These are phyloP conservation scores for Thymus quinquecostatus DNA, from an alignment of 257 asterid species.

Conservation along the genomic window DNA sequence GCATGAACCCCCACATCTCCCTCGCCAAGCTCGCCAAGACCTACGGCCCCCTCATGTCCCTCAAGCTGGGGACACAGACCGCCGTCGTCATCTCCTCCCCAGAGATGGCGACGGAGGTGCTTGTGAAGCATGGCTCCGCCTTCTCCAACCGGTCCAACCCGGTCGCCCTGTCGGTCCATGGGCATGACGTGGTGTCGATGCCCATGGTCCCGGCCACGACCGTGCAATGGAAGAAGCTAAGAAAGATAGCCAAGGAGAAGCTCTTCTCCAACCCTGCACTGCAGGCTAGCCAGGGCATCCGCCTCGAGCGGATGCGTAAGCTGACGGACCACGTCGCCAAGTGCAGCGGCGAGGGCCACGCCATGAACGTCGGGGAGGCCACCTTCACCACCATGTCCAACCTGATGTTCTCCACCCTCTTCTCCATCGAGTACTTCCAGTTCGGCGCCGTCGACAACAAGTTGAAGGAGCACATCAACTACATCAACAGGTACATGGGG, in stretches of 20 bases:
- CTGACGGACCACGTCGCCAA: not conserved
- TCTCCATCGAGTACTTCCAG: not conserved
- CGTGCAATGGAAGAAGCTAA: not conserved
- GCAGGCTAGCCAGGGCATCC: not conserved
- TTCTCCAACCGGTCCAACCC: not conserved
- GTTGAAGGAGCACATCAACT: not conserved
- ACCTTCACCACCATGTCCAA: constrained; percentile 8
- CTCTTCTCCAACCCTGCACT: constrained; percentile 8
- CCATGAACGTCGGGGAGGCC: not conserved
- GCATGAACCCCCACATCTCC: not conserved
- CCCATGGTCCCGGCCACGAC: too few relatives aligned
- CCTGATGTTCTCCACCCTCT: not conserved
- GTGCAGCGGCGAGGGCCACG: not conserved
- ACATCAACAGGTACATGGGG: not conserved
- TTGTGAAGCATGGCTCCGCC: not conserved
- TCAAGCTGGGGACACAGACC: not conserved
- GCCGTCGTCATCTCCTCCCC: not conserved
- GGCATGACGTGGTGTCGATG: not conserved
- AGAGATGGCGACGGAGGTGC: not conserved
- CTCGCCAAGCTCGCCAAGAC: not conserved
- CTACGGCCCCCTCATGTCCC: constrained; percentile 2
- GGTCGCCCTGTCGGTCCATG: not conserved
- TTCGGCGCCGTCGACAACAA: not conserved
- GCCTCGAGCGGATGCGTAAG: constrained; percentile 6
- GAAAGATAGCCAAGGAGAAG: not conserved